Base-by-base conservation (phyloP, 495 filamentous ascomycete species). In the Annulohypoxylon bovei region DNA sequence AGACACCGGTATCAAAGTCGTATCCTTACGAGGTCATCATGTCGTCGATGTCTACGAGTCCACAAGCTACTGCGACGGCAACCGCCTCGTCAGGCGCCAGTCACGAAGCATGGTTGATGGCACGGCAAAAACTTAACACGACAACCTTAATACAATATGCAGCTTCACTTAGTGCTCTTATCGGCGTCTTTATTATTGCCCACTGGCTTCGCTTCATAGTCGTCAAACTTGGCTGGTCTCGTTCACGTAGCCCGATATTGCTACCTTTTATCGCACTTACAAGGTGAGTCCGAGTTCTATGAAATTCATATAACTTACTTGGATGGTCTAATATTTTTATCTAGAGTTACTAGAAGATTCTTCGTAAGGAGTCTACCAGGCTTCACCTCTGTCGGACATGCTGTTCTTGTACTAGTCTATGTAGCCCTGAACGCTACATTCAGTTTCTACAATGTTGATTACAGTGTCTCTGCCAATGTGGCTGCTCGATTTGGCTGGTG, bases 351-450 rank as follows among this genome's bases (percentile, higher is more conserved):
- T n/a, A 75, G 83, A 60, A 80, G 78, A 37, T 49, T 82, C 16
- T 78, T 88, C 27, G 74, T 84, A 32, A 76, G 82, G 25, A 84
- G 78, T 58, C 67, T 82, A 8, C 75, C 78, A 6, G 84, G 82
- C n/a, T 85, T 88, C 63, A 82, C 81, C 28, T 87, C 85, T 1
- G 79, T 80, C 0, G 86, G 85, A 8, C 83, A 66, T 77, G 81
- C 81, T 18, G 40, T 85, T 18, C 57, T 88, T 6, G 80, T 88
- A 5, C 52, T 73, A 4, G 70, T 74, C 11, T 88, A 85, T 67
- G 81, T 86, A 53, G 82, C 76, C 14, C 80, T 87, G 67, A 88
- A 89, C 67, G 68, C 81, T 23, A 70, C 80, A 6, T 74, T 89
- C 49, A 79, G 75, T 7, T 83, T 89, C 58, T 84, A 79, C 6